Percentiles rank a stretch among this genome's conserved stretches.
Conservation (phyloP, 2,329 filamentous ascomycete genomes). For the Hirsutella minnesotensis region DNA sequence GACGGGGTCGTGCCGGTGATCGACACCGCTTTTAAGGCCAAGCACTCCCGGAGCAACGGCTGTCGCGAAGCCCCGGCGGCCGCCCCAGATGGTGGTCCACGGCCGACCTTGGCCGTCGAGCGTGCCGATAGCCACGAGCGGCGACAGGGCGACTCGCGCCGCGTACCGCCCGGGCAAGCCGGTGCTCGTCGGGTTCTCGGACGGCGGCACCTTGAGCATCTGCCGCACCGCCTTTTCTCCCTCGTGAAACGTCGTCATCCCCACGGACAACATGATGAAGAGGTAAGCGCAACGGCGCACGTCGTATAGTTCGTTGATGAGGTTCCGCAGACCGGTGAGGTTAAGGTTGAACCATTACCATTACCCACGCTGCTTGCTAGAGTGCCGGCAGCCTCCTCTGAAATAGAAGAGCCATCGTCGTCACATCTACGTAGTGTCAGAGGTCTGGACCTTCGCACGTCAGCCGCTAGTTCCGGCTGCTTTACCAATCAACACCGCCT, state of each 20-base stretch:
- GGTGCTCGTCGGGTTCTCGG: slow-evolving; percentile 54
- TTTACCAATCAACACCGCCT: no score
- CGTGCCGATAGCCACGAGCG: slow-evolving; percentile 62
- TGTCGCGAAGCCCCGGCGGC: slow-evolving; percentile 53
- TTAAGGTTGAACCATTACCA: no score
- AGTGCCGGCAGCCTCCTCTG: no score
- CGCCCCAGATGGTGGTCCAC: slow-evolving; percentile 75
- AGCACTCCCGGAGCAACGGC: slow-evolving; percentile 52
- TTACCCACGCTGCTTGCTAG: no score
- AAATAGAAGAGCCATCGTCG: no score
- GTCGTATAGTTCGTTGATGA: no score
- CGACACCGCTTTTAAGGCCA: slow-evolving; percentile 50
- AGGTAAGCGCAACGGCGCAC: no score
- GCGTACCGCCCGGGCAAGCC: slow-evolving; percentile 51
- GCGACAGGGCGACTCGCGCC: slow-evolving; percentile 46
- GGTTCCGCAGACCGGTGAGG: no score
- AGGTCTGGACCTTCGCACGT: no score
- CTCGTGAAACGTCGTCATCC: slow-evolving; percentile 37
- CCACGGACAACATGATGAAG: no score
- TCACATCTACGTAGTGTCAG: no score
- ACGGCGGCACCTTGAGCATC: slow-evolving; percentile 43
- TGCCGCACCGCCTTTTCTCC: slow-evolving; percentile 57
- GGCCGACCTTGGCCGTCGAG: slow-evolving; percentile 53
- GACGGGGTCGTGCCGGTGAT: slow-evolving; percentile 56
- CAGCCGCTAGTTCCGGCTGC: no score